Base-by-base conservation (phyloP, 805 yeast species). In the Spathaspora arborariae region DNA sequence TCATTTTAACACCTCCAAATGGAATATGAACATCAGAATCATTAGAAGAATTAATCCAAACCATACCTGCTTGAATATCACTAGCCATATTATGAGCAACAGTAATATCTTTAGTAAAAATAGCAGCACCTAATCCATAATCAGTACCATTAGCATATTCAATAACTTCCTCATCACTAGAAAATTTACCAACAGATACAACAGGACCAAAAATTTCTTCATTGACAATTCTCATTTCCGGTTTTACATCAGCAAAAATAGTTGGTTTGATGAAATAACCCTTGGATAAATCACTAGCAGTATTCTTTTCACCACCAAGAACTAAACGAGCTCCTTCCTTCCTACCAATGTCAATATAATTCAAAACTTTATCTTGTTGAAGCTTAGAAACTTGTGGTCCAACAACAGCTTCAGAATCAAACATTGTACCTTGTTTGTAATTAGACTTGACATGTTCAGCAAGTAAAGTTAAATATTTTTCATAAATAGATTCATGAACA, bases 131-230 rank as follows among this genome's bases (percentile, higher is more conserved):
- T 47, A 88, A 78, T 5, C 96, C 96, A 60, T 87, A 88, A 44
- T 75, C 75, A 9, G 89, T 76, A 56, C 78, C 79, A 64, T 88
- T 88, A 54, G 95, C 95, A 49, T 74, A 74, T 51, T 64, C 68
- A 21, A 88, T 52, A 4, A 81, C 96, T 58, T 88, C 91, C 42
- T 80, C 84, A 53, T 81, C 85, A 24, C 81, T 70, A 33, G 69
- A 60, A 68, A 88, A 88, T 64, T 78, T 80, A 47, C 84, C 79
- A 30, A 85, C 72, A 6, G 81, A 74, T 20, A 84, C 88, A 27
- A 88, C 96, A 13, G 96, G 96, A 16, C 96, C 96, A 64, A 88
- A 88, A 48, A 88, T 87, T 67, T 88, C 96, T 65, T 88, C 96
- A 53, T 75, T 75, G 47, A 83, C 85, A 43, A 88, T 79, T 49